Evolutionary conservation across 768 basidiomycete species (phyloP).

Genomic region (Podaxis sp.): DNA sequence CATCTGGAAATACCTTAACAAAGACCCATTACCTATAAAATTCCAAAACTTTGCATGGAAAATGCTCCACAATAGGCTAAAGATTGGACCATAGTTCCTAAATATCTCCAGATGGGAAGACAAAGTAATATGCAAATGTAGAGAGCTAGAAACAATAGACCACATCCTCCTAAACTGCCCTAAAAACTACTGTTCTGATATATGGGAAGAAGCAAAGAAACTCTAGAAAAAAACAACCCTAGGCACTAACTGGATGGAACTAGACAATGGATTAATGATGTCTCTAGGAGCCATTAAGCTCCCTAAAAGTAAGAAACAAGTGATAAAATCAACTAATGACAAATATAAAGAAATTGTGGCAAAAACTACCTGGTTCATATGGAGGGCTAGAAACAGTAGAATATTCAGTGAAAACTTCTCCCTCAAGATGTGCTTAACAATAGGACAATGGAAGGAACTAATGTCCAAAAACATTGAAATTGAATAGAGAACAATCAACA

Average conservation of each 20-base stretch:
- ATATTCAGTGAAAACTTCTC: not conserved
- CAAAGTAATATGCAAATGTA: conserved; percentile 15
- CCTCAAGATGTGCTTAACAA: not conserved
- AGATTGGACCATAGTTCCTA: conserved; percentile 11
- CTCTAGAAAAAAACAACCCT: conserved; percentile 4
- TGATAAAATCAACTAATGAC: not conserved
- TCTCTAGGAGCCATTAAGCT: not conserved
- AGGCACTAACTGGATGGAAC: not conserved
- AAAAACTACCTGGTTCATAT: conserved; percentile 5
- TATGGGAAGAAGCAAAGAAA: conserved; percentile 13
- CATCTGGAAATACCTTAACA: conserved; percentile 15
- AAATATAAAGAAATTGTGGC: conserved; percentile 10
- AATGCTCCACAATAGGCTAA: conserved; percentile 17
- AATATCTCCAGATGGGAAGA: conserved; percentile 7
- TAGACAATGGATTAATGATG: not conserved
- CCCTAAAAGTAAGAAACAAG: not conserved
- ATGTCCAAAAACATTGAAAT: not conserved
- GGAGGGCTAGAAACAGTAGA: not conserved
- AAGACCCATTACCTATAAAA: conserved; percentile 10
- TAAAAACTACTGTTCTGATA: not conserved
- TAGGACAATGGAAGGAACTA: not conserved
- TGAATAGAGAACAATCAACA: not conserved
- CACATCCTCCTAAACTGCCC: conserved; percentile 17
- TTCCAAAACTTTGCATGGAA: conserved; percentile 19
- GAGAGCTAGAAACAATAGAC: conserved; percentile 15